Conservation (phyloP, 768 basidiomycete genomes). For the Lepiota brunneoincarnata region DNA sequence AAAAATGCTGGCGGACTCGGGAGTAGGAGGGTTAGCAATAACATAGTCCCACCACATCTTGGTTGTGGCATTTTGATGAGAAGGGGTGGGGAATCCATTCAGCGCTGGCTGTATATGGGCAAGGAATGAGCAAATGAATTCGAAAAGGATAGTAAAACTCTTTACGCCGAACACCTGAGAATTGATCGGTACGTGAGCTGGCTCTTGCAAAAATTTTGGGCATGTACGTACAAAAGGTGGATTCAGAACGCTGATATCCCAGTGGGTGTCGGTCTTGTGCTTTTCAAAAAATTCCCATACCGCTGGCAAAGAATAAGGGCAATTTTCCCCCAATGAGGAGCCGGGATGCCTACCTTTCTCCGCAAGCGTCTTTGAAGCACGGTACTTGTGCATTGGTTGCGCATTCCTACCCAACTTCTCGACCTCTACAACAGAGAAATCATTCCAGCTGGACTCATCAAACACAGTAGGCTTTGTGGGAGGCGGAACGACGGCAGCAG, state of each 20-base stretch:
- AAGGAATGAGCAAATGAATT: not conserved
- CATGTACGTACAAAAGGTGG: conserved; percentile 43
- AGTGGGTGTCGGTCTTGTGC: conserved; percentile 37
- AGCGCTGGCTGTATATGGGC: conserved; percentile 7
- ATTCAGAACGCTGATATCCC: conserved; percentile 51
- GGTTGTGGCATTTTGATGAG: not conserved
- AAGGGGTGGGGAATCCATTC: not conserved
- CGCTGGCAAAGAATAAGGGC: conserved; percentile 22
- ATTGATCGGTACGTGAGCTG: no score
- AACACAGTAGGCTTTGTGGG: conserved; percentile 23
- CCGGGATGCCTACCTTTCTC: conserved; percentile 43
- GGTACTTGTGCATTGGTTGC: conserved; percentile 40
- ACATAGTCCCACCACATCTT: conserved; percentile 18
- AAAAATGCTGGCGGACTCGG: not conserved
- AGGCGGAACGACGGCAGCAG: conserved; percentile 40
- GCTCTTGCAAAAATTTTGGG: conserved; percentile 13
- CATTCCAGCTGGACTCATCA: conserved; percentile 60
- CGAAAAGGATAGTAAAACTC: not conserved
- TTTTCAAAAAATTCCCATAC: conserved; percentile 40
- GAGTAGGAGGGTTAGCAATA: not conserved
- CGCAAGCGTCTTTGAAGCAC: conserved; percentile 57
- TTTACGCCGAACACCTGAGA: conserved; percentile 23
- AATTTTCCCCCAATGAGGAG: not conserved
- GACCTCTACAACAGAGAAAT: conserved; percentile 42
- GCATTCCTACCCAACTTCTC: conserved; percentile 49